Conservation (phyloP, 2,329 filamentous ascomycete species). For the Ustulina deusta region DNA sequence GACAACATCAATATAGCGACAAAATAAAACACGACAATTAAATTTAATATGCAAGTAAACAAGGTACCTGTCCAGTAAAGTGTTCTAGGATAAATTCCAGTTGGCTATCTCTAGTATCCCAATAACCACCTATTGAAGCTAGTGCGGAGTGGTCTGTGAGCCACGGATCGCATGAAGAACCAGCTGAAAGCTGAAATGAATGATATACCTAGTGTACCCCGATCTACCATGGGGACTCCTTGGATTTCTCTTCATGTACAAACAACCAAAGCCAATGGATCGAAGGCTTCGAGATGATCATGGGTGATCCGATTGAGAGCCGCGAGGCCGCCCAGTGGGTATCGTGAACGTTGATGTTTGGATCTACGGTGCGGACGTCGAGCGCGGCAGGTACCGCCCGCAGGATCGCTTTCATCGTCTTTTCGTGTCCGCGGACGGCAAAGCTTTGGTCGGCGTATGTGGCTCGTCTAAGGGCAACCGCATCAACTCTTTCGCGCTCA, state of each 20-base stretch:
- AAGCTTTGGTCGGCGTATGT: slow-evolving; percentile 12
- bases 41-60: no score
- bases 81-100: no score
- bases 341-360: slow-evolving; percentile 26
- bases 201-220: background rate
- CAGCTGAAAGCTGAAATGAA: slow-evolving; percentile 19
- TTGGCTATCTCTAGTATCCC: no score
- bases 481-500: slow-evolving; percentile 18
- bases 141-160: no score
- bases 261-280: slow-evolving; percentile 12
- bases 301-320: slow-evolving; percentile 26
- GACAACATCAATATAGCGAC: no score
- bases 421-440: slow-evolving; percentile 15
- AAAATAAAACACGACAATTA: no score
- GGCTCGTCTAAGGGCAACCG: slow-evolving; percentile 23
- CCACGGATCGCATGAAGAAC: background rate
- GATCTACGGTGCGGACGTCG: background rate
- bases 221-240: background rate
- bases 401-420: slow-evolving; percentile 17
- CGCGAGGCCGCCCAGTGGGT: slow-evolving; percentile 13
- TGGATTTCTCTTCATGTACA: background rate
- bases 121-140: no score
- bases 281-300: slow-evolving; percentile 24
- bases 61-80: no score
- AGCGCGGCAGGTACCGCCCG: slow-evolving; percentile 14